phyloP scores from a whole-genome alignment of 2,329 filamentous ascomycete genomes.

The Mycogone perniciosa region DNA sequence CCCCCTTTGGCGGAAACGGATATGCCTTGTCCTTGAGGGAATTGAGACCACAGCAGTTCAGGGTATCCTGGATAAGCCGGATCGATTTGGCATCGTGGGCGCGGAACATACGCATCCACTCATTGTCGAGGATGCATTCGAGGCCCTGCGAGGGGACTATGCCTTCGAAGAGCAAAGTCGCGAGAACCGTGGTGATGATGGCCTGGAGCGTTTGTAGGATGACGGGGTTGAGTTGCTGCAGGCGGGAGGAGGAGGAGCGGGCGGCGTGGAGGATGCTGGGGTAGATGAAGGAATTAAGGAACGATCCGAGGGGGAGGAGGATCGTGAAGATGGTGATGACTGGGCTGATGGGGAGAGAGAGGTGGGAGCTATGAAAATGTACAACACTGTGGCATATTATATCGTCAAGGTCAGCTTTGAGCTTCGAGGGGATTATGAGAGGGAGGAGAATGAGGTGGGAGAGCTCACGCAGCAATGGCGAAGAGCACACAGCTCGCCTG shows the following conservation, averaged over 20 bases:
- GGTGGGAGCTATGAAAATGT: slow-evolving; percentile 31
- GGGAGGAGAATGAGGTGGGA: background rate
- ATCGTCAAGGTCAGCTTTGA: background rate
- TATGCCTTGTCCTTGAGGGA: slow-evolving; percentile 53
- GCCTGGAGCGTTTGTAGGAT: slow-evolving; percentile 37
- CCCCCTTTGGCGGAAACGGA: slow-evolving; percentile 45
- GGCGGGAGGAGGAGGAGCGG: slow-evolving; percentile 14
- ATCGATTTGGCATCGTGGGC: slow-evolving; percentile 46
- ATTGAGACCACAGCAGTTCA: slow-evolving; percentile 61
- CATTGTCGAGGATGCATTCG: slow-evolving; percentile 48
- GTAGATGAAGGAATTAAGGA: slow-evolving; percentile 31
- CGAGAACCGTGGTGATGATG: slow-evolving; percentile 37
- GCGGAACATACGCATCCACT: slow-evolving; percentile 50
- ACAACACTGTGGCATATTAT: slow-evolving; percentile 26
- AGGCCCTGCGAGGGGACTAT: slow-evolving; percentile 26
- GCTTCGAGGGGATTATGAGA: background rate
- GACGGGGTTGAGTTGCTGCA: slow-evolving; percentile 24
- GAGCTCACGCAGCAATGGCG: slow-evolving; percentile 25
- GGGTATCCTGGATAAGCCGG: slow-evolving; percentile 55
- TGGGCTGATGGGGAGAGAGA: slow-evolving; percentile 36
- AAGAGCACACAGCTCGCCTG: slow-evolving; percentile 27
- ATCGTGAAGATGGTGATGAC: slow-evolving; percentile 31
- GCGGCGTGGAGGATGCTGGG: slow-evolving; percentile 26
- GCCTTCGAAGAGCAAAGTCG: slow-evolving; percentile 36
- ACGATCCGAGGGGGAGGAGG: slow-evolving; percentile 35